Evolutionary conservation across 306 rosid genomes (phyloP), one percentile per base, ranked within the genome.

Genomic region (Gillenia trifoliata): DNA sequence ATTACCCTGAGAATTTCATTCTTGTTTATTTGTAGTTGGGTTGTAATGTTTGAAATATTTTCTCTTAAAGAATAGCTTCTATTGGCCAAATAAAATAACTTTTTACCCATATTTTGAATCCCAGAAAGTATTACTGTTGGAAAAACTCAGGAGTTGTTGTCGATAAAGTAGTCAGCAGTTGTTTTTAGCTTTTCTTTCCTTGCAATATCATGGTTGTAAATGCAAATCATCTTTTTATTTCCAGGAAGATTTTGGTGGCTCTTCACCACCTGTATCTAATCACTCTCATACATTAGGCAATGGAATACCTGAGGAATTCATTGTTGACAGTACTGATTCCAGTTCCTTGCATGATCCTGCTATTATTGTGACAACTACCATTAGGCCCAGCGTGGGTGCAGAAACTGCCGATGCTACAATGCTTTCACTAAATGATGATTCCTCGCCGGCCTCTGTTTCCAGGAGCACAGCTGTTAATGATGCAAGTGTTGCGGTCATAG

Each of bases 161-260:
- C 23, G 31, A 38, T 34, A 49, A 62, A 34, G 63, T 63, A 38
- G 47, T 55, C 12, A 41, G 25, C 43, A 12, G 20, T 62, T 54
- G 30, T 55, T 65, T 64, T 68, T 40, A 64, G 68, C 64, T 50
- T 43, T 63, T 13, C 4, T 50, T 22, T 28, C 57, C 36, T 71
- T 54, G 16, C 36, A 31, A 56, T 78, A 40, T 70, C 45, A 36
- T 75, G 50, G 69, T 72, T 72, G n/a, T 59, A 40, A 65, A 33
- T 43, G 25, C 41, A 77, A 64, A 57, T 28, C 25, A 19, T 73
- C 64, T 82, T 60, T 50, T 60, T 43, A 75, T 52, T 60, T 81
- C 61, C 92, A 88, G 92, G 89, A 83, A 73, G 88, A 81, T 75
- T 76, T 67, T 68, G 85, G 81, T 22, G 79, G 74, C 49, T 72